Percentiles rank a stretch among this genome's conserved stretches.
These are phyloP conservation scores for Smallanthus sonchifolius DNA, from an alignment of 129 eudicot genomes.

Conservation along the genomic window DNA sequence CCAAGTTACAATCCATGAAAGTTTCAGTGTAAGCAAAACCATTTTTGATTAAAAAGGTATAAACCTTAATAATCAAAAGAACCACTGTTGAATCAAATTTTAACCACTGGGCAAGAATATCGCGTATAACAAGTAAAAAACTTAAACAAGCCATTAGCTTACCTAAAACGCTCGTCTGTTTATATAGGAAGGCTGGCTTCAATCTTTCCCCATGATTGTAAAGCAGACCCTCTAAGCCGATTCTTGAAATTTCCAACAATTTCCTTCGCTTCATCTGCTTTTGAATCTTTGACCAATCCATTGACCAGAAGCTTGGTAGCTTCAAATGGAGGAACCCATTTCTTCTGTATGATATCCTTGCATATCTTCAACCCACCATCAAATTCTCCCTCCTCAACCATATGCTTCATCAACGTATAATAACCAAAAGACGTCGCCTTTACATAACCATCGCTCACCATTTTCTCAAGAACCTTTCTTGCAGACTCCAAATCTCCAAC, in stretches of 20 bases:
- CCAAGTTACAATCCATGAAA: conserved; percentile 13
- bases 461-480: conserved; percentile 40
- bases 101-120: conserved; percentile 4
- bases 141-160: conserved; percentile 9
- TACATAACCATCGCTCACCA: conserved; percentile 40
- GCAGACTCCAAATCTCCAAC: conserved; percentile 50
- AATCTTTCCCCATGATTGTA: conserved; percentile 49
- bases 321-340: conserved; percentile 49
- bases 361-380: conserved; percentile 37
- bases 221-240: conserved; percentile 38
- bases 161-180: conserved; percentile 7
- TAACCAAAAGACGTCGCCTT: conserved; percentile 38
- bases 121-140: conserved; percentile 6
- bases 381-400: conserved; percentile 42
- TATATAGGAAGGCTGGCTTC: conserved; percentile 42
- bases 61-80: conserved; percentile 11
- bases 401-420: conserved; percentile 34
- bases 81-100: conserved; percentile 1
- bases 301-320: conserved; percentile 40
- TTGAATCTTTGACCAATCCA: conserved; percentile 40
- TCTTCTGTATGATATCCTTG: conserved; percentile 35
- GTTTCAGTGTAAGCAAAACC: conserved; percentile 7
- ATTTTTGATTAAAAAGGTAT: neutral
- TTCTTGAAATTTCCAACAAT: conserved; percentile 37
- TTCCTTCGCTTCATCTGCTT: conserved; percentile 36